Base-by-base conservation (phyloP, 345 rosid genomes). In the Turritis glabra region DNA sequence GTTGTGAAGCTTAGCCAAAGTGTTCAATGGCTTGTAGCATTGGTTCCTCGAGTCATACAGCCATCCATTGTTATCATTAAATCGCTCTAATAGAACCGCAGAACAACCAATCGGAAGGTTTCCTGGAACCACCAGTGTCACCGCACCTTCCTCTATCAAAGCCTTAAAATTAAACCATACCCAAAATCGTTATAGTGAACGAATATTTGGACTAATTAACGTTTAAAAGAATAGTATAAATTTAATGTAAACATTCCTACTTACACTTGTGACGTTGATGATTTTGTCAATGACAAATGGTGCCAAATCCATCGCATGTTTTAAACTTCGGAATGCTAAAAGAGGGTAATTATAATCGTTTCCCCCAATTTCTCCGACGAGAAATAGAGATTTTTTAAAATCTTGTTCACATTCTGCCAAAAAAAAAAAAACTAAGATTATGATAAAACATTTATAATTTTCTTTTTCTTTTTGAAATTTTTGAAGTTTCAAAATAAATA, bases 331-430 rank as follows among this genome's bases (percentile, higher is more conserved):
- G 25, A 86, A 88, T 3, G 51, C 43, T 60, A 87, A 77, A 61
- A 74, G 81, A 4, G 84, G 70, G 51, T 82, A 85, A 63, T 84
- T 90, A 74, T 86, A 90, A 69, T 90, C 96, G 57, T 88, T 90
- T 29, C 93, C 96, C 27, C 93, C 96, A 0, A 90, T 88, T 75
- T 90, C 92, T 17, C 93, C 93, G 15, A 90, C 85, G 51, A 86
- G 21, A 73, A 90, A 85, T 17, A 90, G 74, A 6, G 96, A 84
- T 72, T 83, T 90, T 64, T 64, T 85, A 54, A 88, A 80, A 74
- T 84, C 84, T 5, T 22, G 38, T 8, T 79, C 64, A 38, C 96
- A 89, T 17, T 81, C 92, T 89, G 76, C 25, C 25, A 32, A 48
- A 14, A 15, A 23, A 0, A 51, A 29, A 17, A 22, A 12, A 23